These are phyloP conservation scores for Sparassis latifolia DNA, from an alignment of 1,284 basidiomycete species.

Conservation along the genomic window DNA sequence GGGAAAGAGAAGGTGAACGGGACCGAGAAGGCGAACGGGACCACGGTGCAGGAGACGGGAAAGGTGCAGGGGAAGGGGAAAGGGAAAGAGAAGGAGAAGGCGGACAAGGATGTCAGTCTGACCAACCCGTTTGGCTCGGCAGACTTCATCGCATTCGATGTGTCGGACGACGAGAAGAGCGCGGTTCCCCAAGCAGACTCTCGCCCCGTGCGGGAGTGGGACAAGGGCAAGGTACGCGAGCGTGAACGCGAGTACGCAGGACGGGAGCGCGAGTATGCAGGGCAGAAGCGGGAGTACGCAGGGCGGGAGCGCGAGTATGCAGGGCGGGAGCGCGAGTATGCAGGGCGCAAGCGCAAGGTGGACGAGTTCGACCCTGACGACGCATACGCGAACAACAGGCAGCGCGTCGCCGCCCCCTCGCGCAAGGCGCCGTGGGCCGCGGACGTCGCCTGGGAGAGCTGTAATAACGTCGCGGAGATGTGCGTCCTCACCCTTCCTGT, in stretches of 20 bases:
- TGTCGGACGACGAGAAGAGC: slow-evolving; percentile 27
- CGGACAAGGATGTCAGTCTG: too few species aligned
- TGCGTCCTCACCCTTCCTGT: slow-evolving; percentile 24
- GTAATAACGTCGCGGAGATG: slow-evolving; percentile 78
- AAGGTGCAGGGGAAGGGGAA: too few species aligned
- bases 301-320: slow-evolving; percentile 20
- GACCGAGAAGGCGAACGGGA: too few species aligned
- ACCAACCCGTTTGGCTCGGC: slow-evolving; percentile 15
- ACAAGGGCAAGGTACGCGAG: slow-evolving; percentile 28
- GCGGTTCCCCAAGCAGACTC: slow-evolving; percentile 22
- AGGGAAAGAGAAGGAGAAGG: too few species aligned
- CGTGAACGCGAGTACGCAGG: slow-evolving; percentile 22
- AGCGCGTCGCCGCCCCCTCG: slow-evolving; percentile 50
- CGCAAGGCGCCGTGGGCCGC: slow-evolving; percentile 76
- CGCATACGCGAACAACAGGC: slow-evolving; percentile 50
- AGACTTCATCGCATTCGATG: slow-evolving; percentile 57
- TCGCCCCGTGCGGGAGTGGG: slow-evolving; percentile 36
- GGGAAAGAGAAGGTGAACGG: too few species aligned
- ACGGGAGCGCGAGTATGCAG: slow-evolving; percentile 38
- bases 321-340: slow-evolving; percentile 17
- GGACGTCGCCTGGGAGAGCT: slow-evolving; percentile 74
- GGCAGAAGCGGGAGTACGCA: slow-evolving; percentile 42
- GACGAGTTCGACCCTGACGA: slow-evolving; percentile 44
- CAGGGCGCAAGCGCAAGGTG: slow-evolving; percentile 35
- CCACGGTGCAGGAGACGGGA: too few species aligned